phyloP scores from a whole-genome alignment of 345 rosid species.

The Rhodomyrtus tomentosa region DNA sequence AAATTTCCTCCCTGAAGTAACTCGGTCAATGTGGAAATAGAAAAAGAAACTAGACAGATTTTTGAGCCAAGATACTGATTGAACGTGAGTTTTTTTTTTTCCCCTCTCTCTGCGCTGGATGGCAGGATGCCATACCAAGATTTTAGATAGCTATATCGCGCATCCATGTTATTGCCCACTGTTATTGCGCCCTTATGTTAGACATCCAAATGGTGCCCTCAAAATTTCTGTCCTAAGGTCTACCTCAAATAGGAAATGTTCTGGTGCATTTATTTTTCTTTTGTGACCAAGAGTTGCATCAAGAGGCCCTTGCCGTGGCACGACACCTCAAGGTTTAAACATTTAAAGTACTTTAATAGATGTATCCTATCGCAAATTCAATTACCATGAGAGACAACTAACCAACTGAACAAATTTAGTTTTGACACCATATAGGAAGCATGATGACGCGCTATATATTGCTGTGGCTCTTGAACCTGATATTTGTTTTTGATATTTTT shows the following conservation, averaged over 20 bases:
- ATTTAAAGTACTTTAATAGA: not conserved
- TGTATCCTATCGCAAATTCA: not conserved
- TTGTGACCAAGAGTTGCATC: not conserved
- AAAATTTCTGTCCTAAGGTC: not conserved
- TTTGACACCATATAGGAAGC: not conserved
- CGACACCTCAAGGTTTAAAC: not conserved
- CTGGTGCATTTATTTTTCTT: not conserved
- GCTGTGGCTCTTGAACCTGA: slow-evolving; percentile 6
- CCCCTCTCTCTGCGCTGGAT: not conserved
- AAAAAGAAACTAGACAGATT: too few relatives aligned
- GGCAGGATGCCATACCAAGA: not conserved
- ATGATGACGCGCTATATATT: not conserved
- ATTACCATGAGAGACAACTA: not conserved
- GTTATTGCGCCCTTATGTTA: not conserved
- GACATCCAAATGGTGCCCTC: not conserved
- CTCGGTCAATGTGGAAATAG: too few relatives aligned
- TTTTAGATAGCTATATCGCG: not conserved
- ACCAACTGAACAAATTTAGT: not conserved
- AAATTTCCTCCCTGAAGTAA: too few relatives aligned
- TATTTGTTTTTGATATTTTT: slow-evolving; percentile 3
- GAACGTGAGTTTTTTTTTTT: not conserved
- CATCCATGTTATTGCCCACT: not conserved
- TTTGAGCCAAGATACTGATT: not conserved
- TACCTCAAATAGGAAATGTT: not conserved
- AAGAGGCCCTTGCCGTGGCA: not conserved